These are phyloP conservation scores for Boletellus emodensis DNA, from an alignment of 768 basidiomycete genomes.

Conservation along the genomic window DNA sequence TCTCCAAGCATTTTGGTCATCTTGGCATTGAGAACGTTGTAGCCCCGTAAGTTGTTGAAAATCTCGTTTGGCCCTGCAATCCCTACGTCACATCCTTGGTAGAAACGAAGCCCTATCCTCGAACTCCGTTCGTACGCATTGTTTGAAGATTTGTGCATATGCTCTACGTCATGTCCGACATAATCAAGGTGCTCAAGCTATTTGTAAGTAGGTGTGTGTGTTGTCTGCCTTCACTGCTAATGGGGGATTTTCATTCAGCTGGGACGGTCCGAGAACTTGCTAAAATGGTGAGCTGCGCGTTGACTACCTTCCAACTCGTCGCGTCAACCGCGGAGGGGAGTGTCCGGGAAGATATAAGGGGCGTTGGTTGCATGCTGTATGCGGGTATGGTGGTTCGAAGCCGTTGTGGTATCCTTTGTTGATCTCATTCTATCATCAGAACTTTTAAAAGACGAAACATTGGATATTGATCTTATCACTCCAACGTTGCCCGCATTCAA, in stretches of 20 bases:
- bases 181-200: conserved; percentile 44
- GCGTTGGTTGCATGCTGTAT: conserved; percentile 76
- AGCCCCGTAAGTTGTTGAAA: conserved; percentile 14
- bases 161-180: conserved; percentile 71
- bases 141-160: conserved; percentile 79
- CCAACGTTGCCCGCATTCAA: conserved; percentile 82
- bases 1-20: conserved; percentile 43
- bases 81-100: conserved; percentile 4
- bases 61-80: neutral
- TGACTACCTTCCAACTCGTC: conserved; percentile 57
- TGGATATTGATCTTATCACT: conserved; percentile 73
- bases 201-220: conserved; percentile 38
- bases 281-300: conserved; percentile 58
- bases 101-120: conserved; percentile 32
- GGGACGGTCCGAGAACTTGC: conserved; percentile 50
- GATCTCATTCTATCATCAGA: conserved; percentile 39
- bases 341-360: conserved; percentile 71
- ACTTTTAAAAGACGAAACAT: conserved; percentile 80
- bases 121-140: conserved; percentile 50
- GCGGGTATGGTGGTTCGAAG: conserved; percentile 43
- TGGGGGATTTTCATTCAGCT: conserved; percentile 38
- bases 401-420: neutral
- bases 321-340: conserved; percentile 51
- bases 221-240: neutral
- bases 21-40: conserved; percentile 21